Base-by-base conservation (phyloP, 176 grass and related monocot genomes). In the Aegilops longissima region DNA sequence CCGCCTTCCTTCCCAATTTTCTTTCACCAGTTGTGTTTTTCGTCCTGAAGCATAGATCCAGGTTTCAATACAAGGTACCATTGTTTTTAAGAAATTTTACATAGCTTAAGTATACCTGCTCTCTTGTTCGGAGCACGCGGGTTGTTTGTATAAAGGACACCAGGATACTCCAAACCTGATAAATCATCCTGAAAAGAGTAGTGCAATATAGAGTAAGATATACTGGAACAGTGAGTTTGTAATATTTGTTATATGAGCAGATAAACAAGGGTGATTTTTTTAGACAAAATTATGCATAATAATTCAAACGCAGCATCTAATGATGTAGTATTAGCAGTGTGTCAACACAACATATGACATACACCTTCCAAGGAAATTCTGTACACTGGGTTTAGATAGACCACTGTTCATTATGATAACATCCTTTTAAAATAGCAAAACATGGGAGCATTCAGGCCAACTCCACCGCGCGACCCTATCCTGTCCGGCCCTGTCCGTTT, bases 131-230 rank as follows among this genome's bases (percentile, higher is more conserved):
- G 70, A 82, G 62, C 86, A 65, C 14, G 18, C 42, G 63, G 52
- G 33, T 64, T 84, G 6, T 88, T 91, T 88, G 82, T 81, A 91
- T 88, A 85, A 31, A 88, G 90, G 67, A 91, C 77, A 82, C 86
- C 86, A 72, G 90, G 90, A 65, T 88, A 91, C 49, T 91, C 86
- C 20, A 89, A 88, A 84, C 91, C 90, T 18, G 86, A 87, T 75
- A 87, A 30, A 68, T 93, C 76, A 61, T 94, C 94, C 97, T 98
- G 79, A 86, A 81, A 90, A 81, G 29, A 86, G 61, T 39, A 84
- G 17, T 17, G 56, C 35, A 56, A 66, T 45, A 75, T 23, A 80
- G 45, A 66, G n/a, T 34, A 86, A 59, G 54, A 34, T 45, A 69
- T 42, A 17, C 23, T 31, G 13, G 42, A 65, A 64, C 35, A 7